Evolutionary conservation across 805 yeast genomes (phyloP).

Genomic region (Grigorovia jiainica): DNA sequence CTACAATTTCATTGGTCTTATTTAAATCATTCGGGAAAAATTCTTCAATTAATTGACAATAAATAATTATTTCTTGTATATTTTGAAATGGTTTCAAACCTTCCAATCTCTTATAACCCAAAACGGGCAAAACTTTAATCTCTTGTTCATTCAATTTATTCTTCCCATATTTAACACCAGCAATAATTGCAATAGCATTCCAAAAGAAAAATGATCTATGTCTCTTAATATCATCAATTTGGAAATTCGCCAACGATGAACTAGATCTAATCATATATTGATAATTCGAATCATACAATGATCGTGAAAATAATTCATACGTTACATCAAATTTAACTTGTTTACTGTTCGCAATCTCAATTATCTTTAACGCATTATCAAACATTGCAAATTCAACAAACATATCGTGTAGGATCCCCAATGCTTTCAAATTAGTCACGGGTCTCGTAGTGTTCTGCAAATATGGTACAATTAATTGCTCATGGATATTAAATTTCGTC

Average conservation of each 20-base stretch:
- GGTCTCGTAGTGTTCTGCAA: slow-evolving; percentile 13
- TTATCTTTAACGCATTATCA: slow-evolving; percentile 38
- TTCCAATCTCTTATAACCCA: slow-evolving; percentile 52
- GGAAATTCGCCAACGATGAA: slow-evolving; percentile 29
- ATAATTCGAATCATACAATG: slow-evolving; percentile 39
- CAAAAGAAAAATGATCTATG: slow-evolving; percentile 35
- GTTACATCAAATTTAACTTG: slow-evolving; percentile 42
- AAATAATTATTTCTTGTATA: slow-evolving; percentile 60
- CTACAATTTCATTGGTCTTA: slow-evolving; percentile 30
- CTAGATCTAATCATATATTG: slow-evolving; percentile 47
- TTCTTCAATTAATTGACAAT: slow-evolving; percentile 39
- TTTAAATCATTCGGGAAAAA: slow-evolving; percentile 21
- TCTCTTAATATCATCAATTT: slow-evolving; percentile 4
- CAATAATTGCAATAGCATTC: slow-evolving; percentile 41
- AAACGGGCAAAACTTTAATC: slow-evolving; percentile 41
- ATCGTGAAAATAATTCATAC: slow-evolving; percentile 48
- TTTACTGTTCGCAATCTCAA: slow-evolving; percentile 49
- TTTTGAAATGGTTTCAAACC: slow-evolving; percentile 40
- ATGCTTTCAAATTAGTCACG: slow-evolving; percentile 39
- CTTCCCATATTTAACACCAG: slow-evolving; percentile 35
- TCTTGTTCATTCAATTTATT: slow-evolving; percentile 36
- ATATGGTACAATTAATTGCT: slow-evolving; percentile 19
- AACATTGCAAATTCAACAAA: slow-evolving; percentile 32
- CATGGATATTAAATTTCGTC: slow-evolving; percentile 25
- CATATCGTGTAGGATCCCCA: slow-evolving; percentile 39